Evolutionary conservation across 2,329 filamentous ascomycete genomes (phyloP).

Genomic region (Emericellopsis cladophorae): DNA sequence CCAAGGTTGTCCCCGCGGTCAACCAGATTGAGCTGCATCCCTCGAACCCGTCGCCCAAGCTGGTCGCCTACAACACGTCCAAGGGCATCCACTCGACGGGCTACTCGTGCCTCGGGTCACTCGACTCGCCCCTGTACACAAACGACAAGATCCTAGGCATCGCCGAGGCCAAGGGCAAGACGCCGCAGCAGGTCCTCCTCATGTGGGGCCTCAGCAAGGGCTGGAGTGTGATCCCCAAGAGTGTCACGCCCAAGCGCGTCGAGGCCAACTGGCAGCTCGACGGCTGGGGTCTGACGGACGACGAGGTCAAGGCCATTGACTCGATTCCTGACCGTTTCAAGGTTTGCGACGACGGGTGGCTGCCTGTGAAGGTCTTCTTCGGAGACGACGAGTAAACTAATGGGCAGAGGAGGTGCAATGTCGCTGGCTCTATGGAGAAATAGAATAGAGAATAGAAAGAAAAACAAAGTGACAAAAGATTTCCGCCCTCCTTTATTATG

Average conservation of each 20-base stretch:
- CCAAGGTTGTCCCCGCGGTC: slow-evolving; percentile 55
- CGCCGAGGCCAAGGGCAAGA: slow-evolving; percentile 54
- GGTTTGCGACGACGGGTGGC: slow-evolving; percentile 63
- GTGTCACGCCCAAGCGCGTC: slow-evolving; percentile 60
- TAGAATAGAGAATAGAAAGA: slow-evolving; percentile 4
- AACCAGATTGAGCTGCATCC: slow-evolving; percentile 79
- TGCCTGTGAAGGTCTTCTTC: slow-evolving; percentile 71
- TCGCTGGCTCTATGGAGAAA: not conserved
- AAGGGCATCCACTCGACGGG: slow-evolving; percentile 67
- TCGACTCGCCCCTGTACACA: slow-evolving; percentile 56
- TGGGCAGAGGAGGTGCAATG: not conserved
- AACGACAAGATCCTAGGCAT: slow-evolving; percentile 50
- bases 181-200: slow-evolving; percentile 63
- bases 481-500: slow-evolving; percentile 8
- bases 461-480: slow-evolving; percentile 1
- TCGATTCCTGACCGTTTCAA: slow-evolving; percentile 66
- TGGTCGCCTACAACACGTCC: slow-evolving; percentile 57
- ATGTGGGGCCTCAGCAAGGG: slow-evolving; percentile 73
- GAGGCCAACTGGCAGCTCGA: slow-evolving; percentile 64
- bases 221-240: slow-evolving; percentile 79
- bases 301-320: slow-evolving; percentile 59
- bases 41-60: slow-evolving; percentile 69
- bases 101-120: slow-evolving; percentile 63
- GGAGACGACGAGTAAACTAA: slow-evolving; percentile 72
- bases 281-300: slow-evolving; percentile 59